Percentiles rank a stretch among this genome's conserved stretches.
These are phyloP conservation scores for Claviceps paspali DNA, from an alignment of 2,329 filamentous ascomycete species.

Conservation along the genomic window DNA sequence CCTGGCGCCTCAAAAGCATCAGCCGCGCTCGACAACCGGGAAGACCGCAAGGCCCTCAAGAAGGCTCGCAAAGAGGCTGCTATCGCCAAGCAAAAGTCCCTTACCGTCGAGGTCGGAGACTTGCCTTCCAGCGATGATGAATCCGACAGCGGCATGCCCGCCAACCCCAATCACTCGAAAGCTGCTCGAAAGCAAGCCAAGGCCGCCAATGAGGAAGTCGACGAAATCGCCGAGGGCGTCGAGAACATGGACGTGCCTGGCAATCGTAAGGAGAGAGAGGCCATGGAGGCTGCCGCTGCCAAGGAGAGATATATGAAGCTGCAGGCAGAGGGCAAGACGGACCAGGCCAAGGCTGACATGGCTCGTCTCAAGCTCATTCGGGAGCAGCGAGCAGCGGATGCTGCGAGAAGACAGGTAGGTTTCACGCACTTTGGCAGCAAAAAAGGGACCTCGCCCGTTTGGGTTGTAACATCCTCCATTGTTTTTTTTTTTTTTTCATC, in stretches of 20 bases:
- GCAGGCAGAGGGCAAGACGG: slow-evolving; percentile 90
- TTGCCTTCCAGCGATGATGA: slow-evolving; percentile 59
- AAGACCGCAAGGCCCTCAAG: slow-evolving; percentile 73
- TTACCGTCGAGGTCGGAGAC: slow-evolving; percentile 67
- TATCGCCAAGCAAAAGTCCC: slow-evolving; percentile 58
- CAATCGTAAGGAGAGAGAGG: slow-evolving; percentile 48
- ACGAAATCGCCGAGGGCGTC: slow-evolving; percentile 37
- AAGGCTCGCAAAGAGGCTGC: slow-evolving; percentile 88
- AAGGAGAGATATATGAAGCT: slow-evolving; percentile 85
- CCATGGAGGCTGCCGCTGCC: slow-evolving; percentile 71
- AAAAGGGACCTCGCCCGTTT: not conserved
- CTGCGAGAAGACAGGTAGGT: slow-evolving; percentile 61
- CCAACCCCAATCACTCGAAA: slow-evolving; percentile 85
- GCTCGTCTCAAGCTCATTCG: slow-evolving; percentile 68
- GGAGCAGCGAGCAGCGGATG: slow-evolving; percentile 74
- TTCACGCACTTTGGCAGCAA: not conserved
- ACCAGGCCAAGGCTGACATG: slow-evolving; percentile 81
- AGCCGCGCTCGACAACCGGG: slow-evolving; percentile 47
- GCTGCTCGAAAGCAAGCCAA: slow-evolving; percentile 46
- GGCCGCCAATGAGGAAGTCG: slow-evolving; percentile 23
- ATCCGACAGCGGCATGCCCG: slow-evolving; percentile 53
- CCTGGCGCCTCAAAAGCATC: slow-evolving; percentile 27
- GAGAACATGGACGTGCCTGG: slow-evolving; percentile 34
- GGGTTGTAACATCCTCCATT: not conserved
- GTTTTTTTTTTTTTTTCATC: no score